phyloP scores from a whole-genome alignment of 139 green algal genomes.

The Picochlorum sp. region DNA sequence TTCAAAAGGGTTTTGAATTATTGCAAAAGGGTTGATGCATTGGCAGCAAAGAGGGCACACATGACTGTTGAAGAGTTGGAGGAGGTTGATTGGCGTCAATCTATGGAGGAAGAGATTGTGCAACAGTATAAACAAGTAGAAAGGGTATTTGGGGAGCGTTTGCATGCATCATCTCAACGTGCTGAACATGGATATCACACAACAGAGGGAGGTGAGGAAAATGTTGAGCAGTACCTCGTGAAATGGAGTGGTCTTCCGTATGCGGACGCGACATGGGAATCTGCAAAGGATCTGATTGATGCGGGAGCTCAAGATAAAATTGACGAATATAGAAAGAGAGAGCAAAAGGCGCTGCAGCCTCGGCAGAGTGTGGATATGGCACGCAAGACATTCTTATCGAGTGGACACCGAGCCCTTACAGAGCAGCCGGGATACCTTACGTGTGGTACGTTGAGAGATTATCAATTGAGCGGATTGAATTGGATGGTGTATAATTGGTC shows the following conservation, averaged over 20 bases:
- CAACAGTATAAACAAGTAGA: slow-evolving; percentile 65
- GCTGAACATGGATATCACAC: slow-evolving; percentile 6
- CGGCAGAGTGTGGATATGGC: slow-evolving; percentile 43
- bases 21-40: slow-evolving; percentile 63
- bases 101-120: slow-evolving; percentile 82
- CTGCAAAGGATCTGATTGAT: slow-evolving; percentile 29
- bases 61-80: slow-evolving; percentile 79
- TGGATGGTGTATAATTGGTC: slow-evolving; percentile 75
- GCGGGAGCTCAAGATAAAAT: slow-evolving; percentile 31
- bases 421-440: not conserved
- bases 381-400: slow-evolving; percentile 42
- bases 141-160: slow-evolving; percentile 43
- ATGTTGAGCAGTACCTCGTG: slow-evolving; percentile 53
- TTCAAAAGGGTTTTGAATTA: slow-evolving; percentile 93
- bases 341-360: slow-evolving; percentile 38
- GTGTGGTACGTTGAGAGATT: slow-evolving; percentile 73
- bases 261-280: slow-evolving; percentile 83
- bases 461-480: slow-evolving; percentile 87
- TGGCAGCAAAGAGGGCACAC: slow-evolving; percentile 15
- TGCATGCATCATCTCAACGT: not conserved
- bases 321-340: slow-evolving; percentile 45
- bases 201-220: slow-evolving; percentile 13
- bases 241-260: slow-evolving; percentile 94
- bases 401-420: not conserved
- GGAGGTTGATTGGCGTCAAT: slow-evolving; percentile 68